These are phyloP conservation scores for Alternaria brassicae DNA, from an alignment of 2,329 filamentous ascomycete species.

Conservation along the genomic window DNA sequence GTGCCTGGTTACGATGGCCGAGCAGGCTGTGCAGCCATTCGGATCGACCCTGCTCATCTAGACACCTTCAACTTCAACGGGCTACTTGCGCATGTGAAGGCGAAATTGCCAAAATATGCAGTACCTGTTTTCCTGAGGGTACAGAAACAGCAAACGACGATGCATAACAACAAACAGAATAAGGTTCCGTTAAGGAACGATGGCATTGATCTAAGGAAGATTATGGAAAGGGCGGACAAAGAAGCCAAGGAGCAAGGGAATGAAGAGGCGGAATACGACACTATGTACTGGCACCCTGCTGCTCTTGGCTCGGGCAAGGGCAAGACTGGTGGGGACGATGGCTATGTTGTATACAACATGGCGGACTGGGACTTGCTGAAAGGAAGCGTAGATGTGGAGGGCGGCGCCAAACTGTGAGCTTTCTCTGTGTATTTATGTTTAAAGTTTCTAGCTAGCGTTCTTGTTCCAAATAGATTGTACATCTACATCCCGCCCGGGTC, in stretches of 20 bases:
- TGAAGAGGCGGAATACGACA: conserved; percentile 49
- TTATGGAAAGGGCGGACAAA: conserved; percentile 50
- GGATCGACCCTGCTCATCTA: conserved; percentile 59
- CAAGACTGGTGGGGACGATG: conserved; percentile 48
- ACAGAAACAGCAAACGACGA: conserved; percentile 64
- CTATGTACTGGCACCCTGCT: conserved; percentile 59
- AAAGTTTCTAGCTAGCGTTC: conserved; percentile 4
- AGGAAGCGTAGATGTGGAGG: conserved; percentile 34
- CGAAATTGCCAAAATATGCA: conserved; percentile 73
- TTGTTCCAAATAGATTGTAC: not conserved
- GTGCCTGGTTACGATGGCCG: conserved; percentile 60
- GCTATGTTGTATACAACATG: conserved; percentile 65
- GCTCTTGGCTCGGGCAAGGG: conserved; percentile 44
- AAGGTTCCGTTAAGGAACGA: conserved; percentile 73
- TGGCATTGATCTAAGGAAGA: conserved; percentile 65
- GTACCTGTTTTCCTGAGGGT: conserved; percentile 76
- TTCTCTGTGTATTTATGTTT: not conserved
- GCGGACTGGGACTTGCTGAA: conserved; percentile 65
- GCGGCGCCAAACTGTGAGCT: conserved; percentile 26
- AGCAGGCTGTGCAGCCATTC: conserved; percentile 63
- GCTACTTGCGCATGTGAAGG: conserved; percentile 65
- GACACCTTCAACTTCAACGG: conserved; percentile 60
- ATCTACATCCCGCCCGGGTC: not conserved
- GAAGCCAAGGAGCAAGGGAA: conserved; percentile 49
- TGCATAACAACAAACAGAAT: conserved; percentile 82